Evolutionary conservation across 176 grass and related monocot genomes (phyloP).

Genomic region (Rhipidocladum racemiflorum): DNA sequence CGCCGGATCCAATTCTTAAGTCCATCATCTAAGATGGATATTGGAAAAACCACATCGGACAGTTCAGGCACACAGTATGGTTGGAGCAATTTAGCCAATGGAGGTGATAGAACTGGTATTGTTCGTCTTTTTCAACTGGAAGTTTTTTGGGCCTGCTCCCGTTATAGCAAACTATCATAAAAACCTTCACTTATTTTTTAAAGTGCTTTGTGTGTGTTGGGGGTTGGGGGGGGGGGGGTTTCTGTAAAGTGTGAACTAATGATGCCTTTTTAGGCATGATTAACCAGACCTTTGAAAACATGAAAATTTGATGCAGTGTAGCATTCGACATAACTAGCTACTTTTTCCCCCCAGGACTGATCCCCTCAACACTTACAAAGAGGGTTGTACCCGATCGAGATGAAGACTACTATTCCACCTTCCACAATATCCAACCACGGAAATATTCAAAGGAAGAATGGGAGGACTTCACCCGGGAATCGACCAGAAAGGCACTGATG

Average conservation of each 20-base stretch:
- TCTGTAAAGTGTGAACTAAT: neutral
- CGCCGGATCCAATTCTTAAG: conserved; percentile 66
- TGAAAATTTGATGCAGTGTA: neutral
- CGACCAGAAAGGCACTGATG: conserved; percentile 53
- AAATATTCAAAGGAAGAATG: conserved; percentile 82
- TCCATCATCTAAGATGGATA: conserved; percentile 40
- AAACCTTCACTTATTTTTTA: conserved; percentile 1
- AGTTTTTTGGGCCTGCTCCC: neutral
- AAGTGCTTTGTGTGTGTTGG: neutral
- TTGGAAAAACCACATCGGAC: conserved; percentile 35
- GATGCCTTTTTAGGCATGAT: neutral
- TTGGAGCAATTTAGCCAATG: conserved; percentile 50
- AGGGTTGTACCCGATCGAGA: conserved; percentile 31
- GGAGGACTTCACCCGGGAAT: conserved; percentile 70
- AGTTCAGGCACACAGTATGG: conserved; percentile 47
- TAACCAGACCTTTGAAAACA: neutral
- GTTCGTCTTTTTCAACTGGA: neutral
- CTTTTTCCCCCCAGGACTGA: conserved; percentile 45
- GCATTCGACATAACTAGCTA: neutral
- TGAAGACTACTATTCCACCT: conserved; percentile 74
- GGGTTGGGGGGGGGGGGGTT: neutral
- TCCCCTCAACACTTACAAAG: conserved; percentile 29
- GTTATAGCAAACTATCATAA: neutral
- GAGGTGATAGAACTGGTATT: conserved; percentile 42
- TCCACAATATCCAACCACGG: conserved; percentile 55